These are phyloP conservation scores for Microbotryum scabiosae DNA, from an alignment of 1,284 basidiomycete species.

Conservation along the genomic window DNA sequence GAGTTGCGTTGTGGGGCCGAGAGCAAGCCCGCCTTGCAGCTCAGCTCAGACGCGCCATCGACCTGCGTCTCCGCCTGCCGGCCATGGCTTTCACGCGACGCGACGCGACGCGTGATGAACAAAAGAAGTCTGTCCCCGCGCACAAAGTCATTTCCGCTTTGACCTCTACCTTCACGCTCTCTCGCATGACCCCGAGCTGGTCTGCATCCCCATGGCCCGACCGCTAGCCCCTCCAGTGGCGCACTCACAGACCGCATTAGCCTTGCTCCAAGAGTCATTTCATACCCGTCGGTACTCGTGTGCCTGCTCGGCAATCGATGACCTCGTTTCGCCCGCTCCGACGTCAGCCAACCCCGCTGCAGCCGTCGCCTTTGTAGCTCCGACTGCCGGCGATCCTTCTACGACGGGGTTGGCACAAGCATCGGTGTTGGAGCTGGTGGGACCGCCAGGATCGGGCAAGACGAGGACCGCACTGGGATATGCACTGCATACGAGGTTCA, in stretches of 20 bases:
- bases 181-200: neutral
- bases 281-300: neutral
- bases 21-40: neutral
- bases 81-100: neutral
- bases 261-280: neutral
- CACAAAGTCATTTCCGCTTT: too few relatives aligned
- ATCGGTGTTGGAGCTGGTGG: constrained; percentile 17
- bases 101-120: neutral
- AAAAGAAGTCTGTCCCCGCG: too few relatives aligned
- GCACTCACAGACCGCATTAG: neutral
- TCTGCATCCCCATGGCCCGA: neutral
- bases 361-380: too few relatives aligned
- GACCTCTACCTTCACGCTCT: too few relatives aligned
- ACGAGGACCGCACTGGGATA: constrained; percentile 14
- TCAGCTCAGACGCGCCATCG: neutral
- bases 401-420: constrained; percentile 4
- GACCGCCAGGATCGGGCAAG: constrained; percentile 26
- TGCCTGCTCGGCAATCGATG: neutral
- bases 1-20: neutral
- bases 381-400: too few relatives aligned
- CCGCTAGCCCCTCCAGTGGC: neutral
- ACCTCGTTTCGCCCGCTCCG: neutral
- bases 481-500: constrained; percentile 10
- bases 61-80: neutral
- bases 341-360: too few relatives aligned